phyloP scores from a whole-genome alignment of 495 filamentous ascomycete species.

The Penicillium lividum region DNA sequence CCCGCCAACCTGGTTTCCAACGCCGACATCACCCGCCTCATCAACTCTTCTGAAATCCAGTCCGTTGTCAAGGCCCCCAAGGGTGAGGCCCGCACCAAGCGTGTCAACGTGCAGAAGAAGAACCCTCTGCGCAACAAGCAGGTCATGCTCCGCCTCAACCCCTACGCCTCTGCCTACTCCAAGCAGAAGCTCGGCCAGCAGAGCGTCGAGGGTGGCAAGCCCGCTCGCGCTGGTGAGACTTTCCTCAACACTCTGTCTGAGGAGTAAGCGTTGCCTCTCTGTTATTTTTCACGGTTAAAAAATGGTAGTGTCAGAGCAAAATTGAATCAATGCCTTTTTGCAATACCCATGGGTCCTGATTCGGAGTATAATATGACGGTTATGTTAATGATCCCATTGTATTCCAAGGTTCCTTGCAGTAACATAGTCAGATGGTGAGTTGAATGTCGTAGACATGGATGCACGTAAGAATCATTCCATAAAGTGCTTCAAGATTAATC shows the following conservation, averaged over 20 bases:
- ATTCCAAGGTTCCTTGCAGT: constrained; percentile 2
- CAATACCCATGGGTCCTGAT: constrained; percentile 32
- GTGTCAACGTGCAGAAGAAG: constrained; percentile 93
- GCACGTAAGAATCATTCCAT: background rate
- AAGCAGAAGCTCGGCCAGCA: constrained; percentile 77
- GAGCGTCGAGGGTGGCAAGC: constrained; percentile 57
- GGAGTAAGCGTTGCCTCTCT: constrained; percentile 43
- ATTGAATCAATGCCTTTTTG: constrained; percentile 40
- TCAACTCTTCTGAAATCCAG: constrained; percentile 99
- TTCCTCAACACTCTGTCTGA: constrained; percentile 57
- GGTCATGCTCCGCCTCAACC: constrained; percentile 94
- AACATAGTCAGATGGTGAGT: constrained; percentile 18
- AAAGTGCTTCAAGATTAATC: no score
- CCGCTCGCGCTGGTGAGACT: constrained; percentile 45
- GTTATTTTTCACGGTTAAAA: constrained; percentile 26
- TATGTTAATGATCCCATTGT: constrained; percentile 21
- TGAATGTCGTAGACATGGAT: background rate
- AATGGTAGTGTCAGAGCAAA: constrained; percentile 33
- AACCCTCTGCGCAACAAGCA: constrained; percentile 98
- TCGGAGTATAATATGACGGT: constrained; percentile 38
- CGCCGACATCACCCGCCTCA: constrained; percentile 90
- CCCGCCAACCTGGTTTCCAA: constrained; percentile 85
- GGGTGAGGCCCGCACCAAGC: constrained; percentile 89
- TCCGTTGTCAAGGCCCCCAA: constrained; percentile 84
- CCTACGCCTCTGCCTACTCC: constrained; percentile 84